These are phyloP conservation scores for Erysimum cheiri DNA, from an alignment of 441 rosid genomes.

Conservation along the genomic window DNA sequence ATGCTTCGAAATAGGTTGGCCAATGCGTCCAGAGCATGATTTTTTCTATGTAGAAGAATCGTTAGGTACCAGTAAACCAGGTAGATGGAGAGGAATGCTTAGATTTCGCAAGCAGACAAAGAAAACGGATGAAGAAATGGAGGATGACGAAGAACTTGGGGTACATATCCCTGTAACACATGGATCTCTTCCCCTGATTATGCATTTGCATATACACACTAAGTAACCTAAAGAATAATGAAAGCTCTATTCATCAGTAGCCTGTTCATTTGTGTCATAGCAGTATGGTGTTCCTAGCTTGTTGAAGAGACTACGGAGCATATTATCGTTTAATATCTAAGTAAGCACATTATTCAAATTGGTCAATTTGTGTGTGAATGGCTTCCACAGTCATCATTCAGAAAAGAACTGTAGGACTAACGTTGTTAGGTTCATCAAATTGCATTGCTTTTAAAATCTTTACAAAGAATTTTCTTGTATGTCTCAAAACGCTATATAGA, in stretches of 20 bases:
- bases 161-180: conserved; percentile 49
- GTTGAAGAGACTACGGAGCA: conserved; percentile 46
- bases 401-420: conserved; percentile 20
- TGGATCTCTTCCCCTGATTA: conserved; percentile 28
- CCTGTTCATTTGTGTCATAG: conserved; percentile 35
- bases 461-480: conserved; percentile 6
- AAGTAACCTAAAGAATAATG: conserved; percentile 28
- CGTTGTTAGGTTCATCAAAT: conserved; percentile 9
- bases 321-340: conserved; percentile 40
- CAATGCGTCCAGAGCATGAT: conserved; percentile 78
- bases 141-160: conserved; percentile 70
- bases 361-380: conserved; percentile 9
- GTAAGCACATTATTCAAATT: conserved; percentile 42
- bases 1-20: conserved; percentile 97
- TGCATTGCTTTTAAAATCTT: conserved; percentile 31
- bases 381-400: conserved; percentile 18
- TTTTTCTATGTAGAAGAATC: conserved; percentile 57
- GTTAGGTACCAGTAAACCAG: conserved; percentile 43
- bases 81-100: conserved; percentile 36
- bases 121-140: conserved; percentile 51
- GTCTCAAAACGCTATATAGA: conserved; percentile 4
- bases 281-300: conserved; percentile 47
- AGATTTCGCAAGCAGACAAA: conserved; percentile 42
- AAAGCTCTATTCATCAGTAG: conserved; percentile 35
- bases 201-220: conserved; percentile 39